phyloP scores from a whole-genome alignment of 73 alveolate species.

The Paramecium pentaurelia region DNA sequence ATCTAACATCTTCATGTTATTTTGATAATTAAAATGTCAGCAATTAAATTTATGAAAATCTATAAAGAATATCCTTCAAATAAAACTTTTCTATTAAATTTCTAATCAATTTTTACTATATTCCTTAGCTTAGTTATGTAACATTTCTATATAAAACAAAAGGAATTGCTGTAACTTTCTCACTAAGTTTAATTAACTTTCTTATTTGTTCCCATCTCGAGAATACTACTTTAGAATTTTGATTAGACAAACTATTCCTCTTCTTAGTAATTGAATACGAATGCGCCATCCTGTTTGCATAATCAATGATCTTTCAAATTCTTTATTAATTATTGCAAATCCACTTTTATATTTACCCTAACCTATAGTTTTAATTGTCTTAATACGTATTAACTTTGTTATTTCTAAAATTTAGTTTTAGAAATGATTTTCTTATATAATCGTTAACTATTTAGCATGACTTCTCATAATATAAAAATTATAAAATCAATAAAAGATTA shows the following conservation, averaged over 20 bases:
- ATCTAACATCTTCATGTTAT: not conserved
- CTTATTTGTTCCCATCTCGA: not conserved
- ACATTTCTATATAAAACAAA: not conserved
- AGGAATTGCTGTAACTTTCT: not conserved
- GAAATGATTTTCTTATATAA: not conserved
- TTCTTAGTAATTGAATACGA: not conserved
- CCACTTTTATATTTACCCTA: not conserved
- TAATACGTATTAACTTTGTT: not conserved
- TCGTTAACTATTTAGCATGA: not conserved
- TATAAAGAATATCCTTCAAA: not conserved
- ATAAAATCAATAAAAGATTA: not conserved
- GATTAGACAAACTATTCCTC: not conserved
- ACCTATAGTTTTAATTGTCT: not conserved
- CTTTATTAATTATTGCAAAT: not conserved
- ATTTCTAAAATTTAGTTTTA: not conserved
- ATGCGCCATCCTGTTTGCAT: not conserved
- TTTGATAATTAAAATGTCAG: not conserved
- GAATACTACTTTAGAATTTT: not conserved
- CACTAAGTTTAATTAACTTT: not conserved
- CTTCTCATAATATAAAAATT: not conserved
- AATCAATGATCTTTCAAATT: not conserved
- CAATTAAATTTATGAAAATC: not conserved
- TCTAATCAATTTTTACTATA: not conserved
- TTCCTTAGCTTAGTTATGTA: not conserved
- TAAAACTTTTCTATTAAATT: not conserved